A percentile compares a stretch with the other conserved stretches of the same genome.
Evolutionary conservation across 768 basidiomycete species (phyloP).

Genomic region (Plicaturopsis crispa): DNA sequence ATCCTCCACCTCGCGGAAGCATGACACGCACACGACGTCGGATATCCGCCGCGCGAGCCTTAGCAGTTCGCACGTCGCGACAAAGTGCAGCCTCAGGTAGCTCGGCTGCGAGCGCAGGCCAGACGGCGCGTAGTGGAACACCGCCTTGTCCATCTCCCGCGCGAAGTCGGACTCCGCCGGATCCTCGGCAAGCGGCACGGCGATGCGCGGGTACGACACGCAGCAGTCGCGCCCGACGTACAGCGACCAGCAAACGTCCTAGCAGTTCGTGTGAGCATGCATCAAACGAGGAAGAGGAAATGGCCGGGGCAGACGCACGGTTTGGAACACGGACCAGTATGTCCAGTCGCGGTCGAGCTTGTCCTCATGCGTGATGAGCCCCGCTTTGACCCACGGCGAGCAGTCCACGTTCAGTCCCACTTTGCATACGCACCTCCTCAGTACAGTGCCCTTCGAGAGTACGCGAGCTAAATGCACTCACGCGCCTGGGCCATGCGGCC

Average conservation of each 20-base stretch:
- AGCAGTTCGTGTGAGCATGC: slow-evolving; percentile 1
- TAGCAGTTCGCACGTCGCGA: slow-evolving; percentile 39
- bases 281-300: background rate
- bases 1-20: background rate
- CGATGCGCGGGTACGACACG: slow-evolving; percentile 32
- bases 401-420: slow-evolving; percentile 54
- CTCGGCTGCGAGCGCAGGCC: slow-evolving; percentile 30
- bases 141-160: slow-evolving; percentile 39
- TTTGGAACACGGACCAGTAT: slow-evolving; percentile 51
- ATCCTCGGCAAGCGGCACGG: slow-evolving; percentile 42
- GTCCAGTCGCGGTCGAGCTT: slow-evolving; percentile 54
- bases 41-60: slow-evolving; percentile 43
- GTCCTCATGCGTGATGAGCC: slow-evolving; percentile 43
- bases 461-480: slow-evolving; percentile 23
- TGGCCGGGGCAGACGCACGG: slow-evolving; percentile 30
- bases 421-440: slow-evolving; percentile 11
- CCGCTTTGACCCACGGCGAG: slow-evolving; percentile 46
- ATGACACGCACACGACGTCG: slow-evolving; percentile 43
- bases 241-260: slow-evolving; percentile 61
- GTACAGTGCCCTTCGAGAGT: background rate
- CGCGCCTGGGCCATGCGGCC: slow-evolving; percentile 52
- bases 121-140: slow-evolving; percentile 34
- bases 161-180: too few relatives aligned
- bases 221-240: slow-evolving; percentile 60
- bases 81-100: slow-evolving; percentile 29